A percentile compares a stretch with the other conserved stretches of the same genome.
phyloP scores from a whole-genome alignment of 495 filamentous ascomycete genomes.

The Astrothelium macrocarpum region DNA sequence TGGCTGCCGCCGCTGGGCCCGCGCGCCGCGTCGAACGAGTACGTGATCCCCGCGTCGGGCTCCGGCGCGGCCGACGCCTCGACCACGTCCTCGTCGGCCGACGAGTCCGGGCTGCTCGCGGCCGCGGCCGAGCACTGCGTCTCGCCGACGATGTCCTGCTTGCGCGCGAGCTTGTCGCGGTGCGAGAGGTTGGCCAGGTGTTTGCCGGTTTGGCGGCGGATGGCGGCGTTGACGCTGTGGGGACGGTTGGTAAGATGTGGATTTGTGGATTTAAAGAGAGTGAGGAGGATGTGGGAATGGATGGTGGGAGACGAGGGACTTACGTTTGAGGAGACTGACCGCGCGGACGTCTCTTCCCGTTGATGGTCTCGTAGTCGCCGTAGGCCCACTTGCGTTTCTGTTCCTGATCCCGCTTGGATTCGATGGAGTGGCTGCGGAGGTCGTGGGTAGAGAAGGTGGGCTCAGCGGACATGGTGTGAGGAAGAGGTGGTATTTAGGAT shows the following conservation, averaged over 20 bases:
- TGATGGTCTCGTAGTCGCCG: conserved; percentile 27
- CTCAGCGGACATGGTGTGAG: conserved; percentile 27
- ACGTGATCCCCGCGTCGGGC: conserved; percentile 35
- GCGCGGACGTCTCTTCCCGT: conserved; percentile 16
- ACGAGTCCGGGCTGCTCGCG: conserved; percentile 19
- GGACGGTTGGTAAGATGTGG: background rate
- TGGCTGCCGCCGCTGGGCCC: conserved; percentile 43
- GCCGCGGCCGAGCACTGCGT: conserved; percentile 11
- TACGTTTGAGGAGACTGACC: conserved; percentile 19
- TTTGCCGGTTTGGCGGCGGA: conserved; percentile 27
- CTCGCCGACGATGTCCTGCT: conserved; percentile 27
- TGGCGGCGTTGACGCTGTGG: conserved; percentile 12
- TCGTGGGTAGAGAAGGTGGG: conserved; percentile 32
- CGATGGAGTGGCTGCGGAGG: conserved; percentile 32
- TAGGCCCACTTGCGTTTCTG: conserved; percentile 48
- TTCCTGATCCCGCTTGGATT: conserved; percentile 38
- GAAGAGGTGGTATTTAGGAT: background rate
- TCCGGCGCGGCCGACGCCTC: conserved; percentile 36
- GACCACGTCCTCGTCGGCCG: conserved; percentile 30
- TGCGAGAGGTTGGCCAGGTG: conserved; percentile 28
- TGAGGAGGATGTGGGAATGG: background rate
- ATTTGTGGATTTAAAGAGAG: background rate
- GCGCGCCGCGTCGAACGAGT: conserved; percentile 40
- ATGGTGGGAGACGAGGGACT: conserved; percentile 7
- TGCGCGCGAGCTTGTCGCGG: conserved; percentile 33